Conservation (phyloP, 805 yeast species). For the Blastobotrys mokoenaii region DNA sequence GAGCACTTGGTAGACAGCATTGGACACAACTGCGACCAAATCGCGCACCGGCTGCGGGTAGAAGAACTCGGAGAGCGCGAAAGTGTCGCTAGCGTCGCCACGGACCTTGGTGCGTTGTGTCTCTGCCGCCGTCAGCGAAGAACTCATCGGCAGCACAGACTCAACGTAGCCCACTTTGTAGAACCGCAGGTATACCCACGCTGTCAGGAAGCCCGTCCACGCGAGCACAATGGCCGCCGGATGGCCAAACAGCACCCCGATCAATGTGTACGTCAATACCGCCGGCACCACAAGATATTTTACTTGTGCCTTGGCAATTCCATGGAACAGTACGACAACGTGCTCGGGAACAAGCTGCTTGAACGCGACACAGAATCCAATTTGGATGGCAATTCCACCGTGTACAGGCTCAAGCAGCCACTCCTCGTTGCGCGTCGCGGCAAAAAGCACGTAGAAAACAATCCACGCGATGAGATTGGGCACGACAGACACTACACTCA, state of each 20-base stretch:
- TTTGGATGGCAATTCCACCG: conserved; percentile 45
- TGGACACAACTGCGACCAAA: conserved; percentile 43
- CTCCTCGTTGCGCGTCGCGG: conserved; percentile 12
- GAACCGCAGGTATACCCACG: conserved; percentile 77
- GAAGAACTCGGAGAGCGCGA: conserved; percentile 76
- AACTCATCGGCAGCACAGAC: conserved; percentile 40
- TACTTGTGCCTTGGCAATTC: conserved; percentile 35
- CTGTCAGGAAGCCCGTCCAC: conserved; percentile 44
- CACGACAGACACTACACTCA: conserved; percentile 30
- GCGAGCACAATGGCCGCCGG: conserved; percentile 19
- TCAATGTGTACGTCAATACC: conserved; percentile 21
- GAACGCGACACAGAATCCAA: conserved; percentile 54
- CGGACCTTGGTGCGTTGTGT: conserved; percentile 29
- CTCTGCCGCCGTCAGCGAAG: conserved; percentile 13
- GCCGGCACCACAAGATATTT: conserved; percentile 36
- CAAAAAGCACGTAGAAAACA: conserved; percentile 20
- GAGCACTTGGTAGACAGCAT: conserved; percentile 34
- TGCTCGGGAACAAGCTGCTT: conserved; percentile 62
- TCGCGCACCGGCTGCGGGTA: conserved; percentile 50
- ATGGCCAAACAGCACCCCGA: conserved; percentile 22
- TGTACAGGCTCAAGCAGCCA: conserved; percentile 26
- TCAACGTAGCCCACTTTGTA: conserved; percentile 52
- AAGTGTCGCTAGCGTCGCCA: conserved; percentile 91
- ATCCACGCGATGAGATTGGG: conserved; percentile 32
- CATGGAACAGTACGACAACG: conserved; percentile 41